Conservation (phyloP, 371 early-diverging fungal genomes). For the Rhizopus arrhizus region DNA sequence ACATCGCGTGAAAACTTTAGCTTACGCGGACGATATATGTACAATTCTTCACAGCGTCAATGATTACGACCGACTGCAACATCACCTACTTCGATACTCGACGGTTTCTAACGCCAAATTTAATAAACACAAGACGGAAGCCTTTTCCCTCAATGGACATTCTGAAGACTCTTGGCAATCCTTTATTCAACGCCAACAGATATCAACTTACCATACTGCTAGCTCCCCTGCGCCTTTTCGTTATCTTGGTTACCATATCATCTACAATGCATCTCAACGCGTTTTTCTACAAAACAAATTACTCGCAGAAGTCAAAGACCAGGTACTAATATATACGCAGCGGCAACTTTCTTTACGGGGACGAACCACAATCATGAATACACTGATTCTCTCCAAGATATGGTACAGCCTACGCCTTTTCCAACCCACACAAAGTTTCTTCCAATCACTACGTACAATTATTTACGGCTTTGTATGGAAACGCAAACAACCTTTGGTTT, state of each 20-base stretch:
- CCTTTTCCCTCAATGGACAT: conserved; percentile 1
- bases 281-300: neutral
- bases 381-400: conserved; percentile 5
- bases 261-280: neutral
- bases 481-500: neutral
- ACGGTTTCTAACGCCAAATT: conserved; percentile 4
- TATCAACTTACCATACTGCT: neutral
- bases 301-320: neutral
- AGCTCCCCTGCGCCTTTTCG: neutral
- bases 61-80: neutral
- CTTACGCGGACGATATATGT: conserved; percentile 10
- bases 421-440: conserved; percentile 1
- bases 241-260: conserved; percentile 6
- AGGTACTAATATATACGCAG: neutral
- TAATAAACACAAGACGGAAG: conserved; percentile 5
- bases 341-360: neutral
- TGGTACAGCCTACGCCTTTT: conserved; percentile 2
- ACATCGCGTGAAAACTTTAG: conserved; percentile 1
- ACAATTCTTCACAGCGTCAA: neutral
- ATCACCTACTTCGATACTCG: neutral
- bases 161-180: neutral
- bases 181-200: neutral
- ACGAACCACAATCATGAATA: neutral
- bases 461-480: conserved; percentile 2
- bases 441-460: neutral